phyloP scores from a whole-genome alignment of 208 protist species.

The Crithidia expoeki region DNA sequence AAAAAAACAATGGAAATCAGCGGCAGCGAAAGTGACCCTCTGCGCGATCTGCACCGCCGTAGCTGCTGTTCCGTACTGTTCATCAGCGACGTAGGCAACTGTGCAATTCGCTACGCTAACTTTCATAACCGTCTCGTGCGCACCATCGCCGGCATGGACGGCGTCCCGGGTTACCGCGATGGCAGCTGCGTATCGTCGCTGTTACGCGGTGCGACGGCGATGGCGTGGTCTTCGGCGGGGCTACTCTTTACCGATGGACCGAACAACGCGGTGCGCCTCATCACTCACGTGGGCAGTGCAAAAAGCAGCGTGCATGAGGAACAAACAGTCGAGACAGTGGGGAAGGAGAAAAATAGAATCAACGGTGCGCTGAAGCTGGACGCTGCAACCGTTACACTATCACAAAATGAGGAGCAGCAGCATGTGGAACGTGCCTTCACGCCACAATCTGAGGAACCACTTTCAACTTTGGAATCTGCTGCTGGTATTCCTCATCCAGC shows the following conservation, averaged over 20 bases:
- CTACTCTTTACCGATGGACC: constrained; percentile 72
- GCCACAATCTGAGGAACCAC: no score
- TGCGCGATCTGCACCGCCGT: not conserved
- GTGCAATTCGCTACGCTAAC: constrained; percentile 71
- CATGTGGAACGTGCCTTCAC: no score
- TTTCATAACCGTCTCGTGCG: constrained; percentile 66
- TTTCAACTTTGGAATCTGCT: no score
- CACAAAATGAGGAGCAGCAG: no score
- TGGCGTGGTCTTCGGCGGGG: constrained; percentile 64
- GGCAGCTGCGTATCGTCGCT: constrained; percentile 54
- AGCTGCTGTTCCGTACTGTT: constrained; percentile 56
- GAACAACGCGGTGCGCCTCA: constrained; percentile 66
- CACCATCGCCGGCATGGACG: constrained; percentile 69
- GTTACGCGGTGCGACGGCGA: constrained; percentile 51
- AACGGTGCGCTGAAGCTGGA: no score
- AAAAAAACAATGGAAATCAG: no score
- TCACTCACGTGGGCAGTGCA: constrained; percentile 43
- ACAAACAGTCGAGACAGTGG: not conserved
- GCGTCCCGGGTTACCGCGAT: constrained; percentile 81
- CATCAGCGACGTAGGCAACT: constrained; percentile 82
- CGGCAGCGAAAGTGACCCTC: constrained; percentile 9
- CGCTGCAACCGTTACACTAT: no score
- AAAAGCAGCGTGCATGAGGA: not conserved
- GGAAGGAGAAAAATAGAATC: not conserved
- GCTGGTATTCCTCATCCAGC: no score